A percentile compares a stretch with the other conserved stretches of the same genome.
These are phyloP conservation scores for Metarhizium sp. DNA, from an alignment of 2,329 filamentous ascomycete genomes.

Conservation along the genomic window DNA sequence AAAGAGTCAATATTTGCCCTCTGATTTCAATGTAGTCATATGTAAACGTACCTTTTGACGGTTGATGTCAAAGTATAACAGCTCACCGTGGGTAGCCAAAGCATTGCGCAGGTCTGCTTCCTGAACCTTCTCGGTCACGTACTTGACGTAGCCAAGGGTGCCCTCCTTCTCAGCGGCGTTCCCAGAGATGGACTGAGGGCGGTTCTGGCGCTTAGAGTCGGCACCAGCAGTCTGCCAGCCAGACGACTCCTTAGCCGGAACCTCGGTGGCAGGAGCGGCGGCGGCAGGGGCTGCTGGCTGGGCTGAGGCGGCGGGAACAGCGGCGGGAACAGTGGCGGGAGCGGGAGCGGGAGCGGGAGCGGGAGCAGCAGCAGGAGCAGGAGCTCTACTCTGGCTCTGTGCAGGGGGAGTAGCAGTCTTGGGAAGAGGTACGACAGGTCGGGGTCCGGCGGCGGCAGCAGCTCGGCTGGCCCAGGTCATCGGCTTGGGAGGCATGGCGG, in stretches of 20 bases:
- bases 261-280: conserved; percentile 29
- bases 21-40: not conserved
- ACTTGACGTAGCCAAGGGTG: conserved; percentile 87
- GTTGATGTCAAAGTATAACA: conserved; percentile 69
- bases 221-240: conserved; percentile 81
- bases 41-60: conserved; percentile 61
- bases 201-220: conserved; percentile 76
- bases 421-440: conserved; percentile 43
- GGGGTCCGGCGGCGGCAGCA: conserved; percentile 47
- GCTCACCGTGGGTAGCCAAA: conserved; percentile 62
- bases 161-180: conserved; percentile 60
- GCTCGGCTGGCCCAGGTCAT: conserved; percentile 68
- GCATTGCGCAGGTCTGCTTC: conserved; percentile 60
- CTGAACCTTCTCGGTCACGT: conserved; percentile 82
- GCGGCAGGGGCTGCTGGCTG: conserved; percentile 18
- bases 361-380: conserved; percentile 41
- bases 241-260: conserved; percentile 38
- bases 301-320: conserved; percentile 26
- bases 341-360: conserved; percentile 30
- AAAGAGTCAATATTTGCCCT: not conserved
- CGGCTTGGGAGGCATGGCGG: conserved; percentile 43
- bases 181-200: conserved; percentile 56
- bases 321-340: conserved; percentile 9
- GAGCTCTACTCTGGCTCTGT: conserved; percentile 37
- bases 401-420: conserved; percentile 49